Conservation (phyloP, 768 basidiomycete genomes). For the Mycena rosella region DNA sequence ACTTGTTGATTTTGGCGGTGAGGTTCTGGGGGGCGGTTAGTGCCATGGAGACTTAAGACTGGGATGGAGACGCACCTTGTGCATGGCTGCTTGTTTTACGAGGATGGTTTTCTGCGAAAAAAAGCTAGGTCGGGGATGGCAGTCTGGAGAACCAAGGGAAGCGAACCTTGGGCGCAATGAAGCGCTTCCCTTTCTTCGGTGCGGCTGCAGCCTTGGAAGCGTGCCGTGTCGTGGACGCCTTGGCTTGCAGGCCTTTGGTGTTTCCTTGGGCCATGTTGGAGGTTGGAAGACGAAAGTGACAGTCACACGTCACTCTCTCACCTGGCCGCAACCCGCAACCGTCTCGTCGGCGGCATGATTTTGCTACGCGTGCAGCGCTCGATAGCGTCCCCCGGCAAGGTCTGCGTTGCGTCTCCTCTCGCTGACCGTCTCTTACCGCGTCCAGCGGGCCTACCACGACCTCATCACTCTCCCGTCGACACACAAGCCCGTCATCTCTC, state of each 20-base stretch:
- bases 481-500: constrained; percentile 76
- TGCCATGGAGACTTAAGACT: constrained; percentile 14
- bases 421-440: neutral
- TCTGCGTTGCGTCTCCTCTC: constrained; percentile 36
- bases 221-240: constrained; percentile 67
- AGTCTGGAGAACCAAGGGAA: neutral
- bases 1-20: constrained; percentile 91
- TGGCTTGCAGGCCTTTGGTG: constrained; percentile 80
- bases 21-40: constrained; percentile 65
- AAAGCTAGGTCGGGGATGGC: too few relatives aligned
- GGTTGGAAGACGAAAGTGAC: neutral
- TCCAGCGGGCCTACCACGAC: constrained; percentile 82
- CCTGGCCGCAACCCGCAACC: neutral
- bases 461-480: constrained; percentile 66
- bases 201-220: constrained; percentile 76
- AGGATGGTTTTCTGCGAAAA: constrained; percentile 67
- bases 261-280: constrained; percentile 85
- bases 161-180: constrained; percentile 77
- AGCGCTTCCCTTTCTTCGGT: constrained; percentile 83
- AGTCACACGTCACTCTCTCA: neutral
- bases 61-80: constrained; percentile 67
- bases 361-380: constrained; percentile 68
- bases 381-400: constrained; percentile 61
- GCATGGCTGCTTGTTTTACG: constrained; percentile 82
- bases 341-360: constrained; percentile 50